A percentile compares a stretch with the other conserved stretches of the same genome.
These are phyloP conservation scores for Annona cherimola DNA, from an alignment of 164 flowering plant species.

Conservation along the genomic window DNA sequence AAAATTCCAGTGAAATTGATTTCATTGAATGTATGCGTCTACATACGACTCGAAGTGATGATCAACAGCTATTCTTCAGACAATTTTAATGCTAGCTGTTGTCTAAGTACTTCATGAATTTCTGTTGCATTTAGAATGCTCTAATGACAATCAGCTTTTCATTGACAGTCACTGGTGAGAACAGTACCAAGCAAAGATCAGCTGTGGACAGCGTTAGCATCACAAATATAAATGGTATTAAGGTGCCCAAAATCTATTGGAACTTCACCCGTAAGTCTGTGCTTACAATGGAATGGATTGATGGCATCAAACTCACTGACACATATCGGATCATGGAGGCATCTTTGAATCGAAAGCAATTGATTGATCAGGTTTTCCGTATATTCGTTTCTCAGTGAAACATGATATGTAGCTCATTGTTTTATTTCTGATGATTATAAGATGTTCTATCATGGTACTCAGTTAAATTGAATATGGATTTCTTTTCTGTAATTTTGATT, in stretches of 20 bases:
- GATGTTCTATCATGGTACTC: neutral
- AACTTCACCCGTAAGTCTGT: conserved; percentile 72
- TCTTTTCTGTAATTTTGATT: too few species aligned
- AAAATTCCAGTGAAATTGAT: too few species aligned
- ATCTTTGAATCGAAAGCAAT: conserved; percentile 47
- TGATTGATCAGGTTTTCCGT: conserved; percentile 74
- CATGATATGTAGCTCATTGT: neutral
- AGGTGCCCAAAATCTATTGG: conserved; percentile 94
- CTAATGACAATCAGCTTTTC: conserved; percentile 1
- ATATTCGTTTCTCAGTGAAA: neutral
- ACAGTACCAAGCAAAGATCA: conserved; percentile 14
- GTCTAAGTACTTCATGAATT: neutral
- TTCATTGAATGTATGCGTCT: too few species aligned
- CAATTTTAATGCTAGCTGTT: neutral
- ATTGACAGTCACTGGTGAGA: conserved; percentile 34
- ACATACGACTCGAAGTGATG: too few species aligned
- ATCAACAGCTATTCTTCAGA: too few species aligned
- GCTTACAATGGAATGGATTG: conserved; percentile 98
- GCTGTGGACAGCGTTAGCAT: conserved; percentile 13
- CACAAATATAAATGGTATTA: conserved; percentile 33
- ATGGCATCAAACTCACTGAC: conserved; percentile 94
- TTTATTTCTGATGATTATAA: neutral
- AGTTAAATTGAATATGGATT: too few species aligned
- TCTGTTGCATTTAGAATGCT: neutral
- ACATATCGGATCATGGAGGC: conserved; percentile 52